Conservation (phyloP, 805 yeast species). For the Yarrowia deformans region DNA sequence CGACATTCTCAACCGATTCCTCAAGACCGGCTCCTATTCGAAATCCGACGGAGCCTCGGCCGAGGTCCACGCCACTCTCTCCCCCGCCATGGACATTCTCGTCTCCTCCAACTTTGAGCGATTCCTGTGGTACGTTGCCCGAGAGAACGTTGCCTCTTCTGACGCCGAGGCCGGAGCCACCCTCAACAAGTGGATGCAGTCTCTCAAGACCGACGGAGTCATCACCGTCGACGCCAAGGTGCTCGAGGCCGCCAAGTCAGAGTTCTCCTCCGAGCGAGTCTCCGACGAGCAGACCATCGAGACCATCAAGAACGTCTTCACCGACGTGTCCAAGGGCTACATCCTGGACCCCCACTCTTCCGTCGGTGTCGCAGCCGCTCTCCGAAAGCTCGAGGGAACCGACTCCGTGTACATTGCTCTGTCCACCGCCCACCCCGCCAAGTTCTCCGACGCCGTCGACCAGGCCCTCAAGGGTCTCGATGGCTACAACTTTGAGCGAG, state of each 20-base stretch:
- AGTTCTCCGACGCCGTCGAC: conserved; percentile 95
- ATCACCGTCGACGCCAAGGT: conserved; percentile 73
- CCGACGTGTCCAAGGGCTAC: conserved; percentile 64
- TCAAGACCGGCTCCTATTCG: conserved; percentile 84
- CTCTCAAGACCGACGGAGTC: conserved; percentile 76
- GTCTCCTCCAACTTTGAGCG: conserved; percentile 97
- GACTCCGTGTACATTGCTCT: conserved; percentile 67
- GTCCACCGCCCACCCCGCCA: conserved; percentile 99
- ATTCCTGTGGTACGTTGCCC: conserved; percentile 90
- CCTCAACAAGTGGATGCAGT: conserved; percentile 76
- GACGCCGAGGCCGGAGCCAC: conserved; percentile 74
- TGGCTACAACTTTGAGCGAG: conserved; percentile 83
- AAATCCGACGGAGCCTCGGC: conserved; percentile 60
- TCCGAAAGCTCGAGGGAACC: conserved; percentile 60
- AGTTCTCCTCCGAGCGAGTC: conserved; percentile 82
- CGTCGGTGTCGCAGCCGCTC: conserved; percentile 85
- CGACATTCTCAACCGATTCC: conserved; percentile 91
- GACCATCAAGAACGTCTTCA: conserved; percentile 77
- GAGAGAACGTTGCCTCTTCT: conserved; percentile 67
- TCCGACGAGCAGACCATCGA: conserved; percentile 77
- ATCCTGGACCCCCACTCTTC: conserved; percentile 97
- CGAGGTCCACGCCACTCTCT: conserved; percentile 83
- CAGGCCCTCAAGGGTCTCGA: conserved; percentile 68
- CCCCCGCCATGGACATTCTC: conserved; percentile 99
- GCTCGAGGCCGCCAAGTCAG: conserved; percentile 67